Evolutionary conservation across 805 yeast species (phyloP), one percentile per base, ranked within the genome.

Genomic region (Pichia gijzeniarum): DNA sequence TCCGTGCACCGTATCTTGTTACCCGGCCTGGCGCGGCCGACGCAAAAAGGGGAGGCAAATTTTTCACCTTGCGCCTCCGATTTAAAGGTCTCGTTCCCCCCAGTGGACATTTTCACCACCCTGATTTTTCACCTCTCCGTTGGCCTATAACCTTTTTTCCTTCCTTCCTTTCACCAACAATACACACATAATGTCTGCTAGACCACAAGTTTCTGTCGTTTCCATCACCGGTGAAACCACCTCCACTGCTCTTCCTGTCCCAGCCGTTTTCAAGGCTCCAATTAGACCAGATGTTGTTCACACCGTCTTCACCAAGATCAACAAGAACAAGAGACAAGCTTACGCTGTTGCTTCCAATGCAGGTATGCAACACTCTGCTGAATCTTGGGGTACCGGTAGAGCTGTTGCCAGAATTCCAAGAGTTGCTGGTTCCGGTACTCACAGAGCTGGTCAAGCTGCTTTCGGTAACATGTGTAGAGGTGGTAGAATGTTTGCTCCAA

Each of bases 401-500:
- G 99, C 99, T 77, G 96, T 93, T 70, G 98, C 99, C 79, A 91
- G 99, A 83, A 91, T 93, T 74, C 99, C 99, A 81, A 90, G 99
- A 84, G 98, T 93, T 72, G 96, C 96, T 78, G 99, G 99, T 80
- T 90, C 95, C 73, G 99, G 99, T 86, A 93, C 99, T 73, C 96
- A 89, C 95, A 90, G 99, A 79, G 80, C 98, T 60, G 99, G 99
- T 75, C 99, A 93, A 79, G 99, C 89, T 75, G 99, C 99, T 72
- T 93, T 93, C 83, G 99, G 99, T 85, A 93, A 93, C 93, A 93
- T 93, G 99, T 93, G 99, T 83, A 91, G 99, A 78, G 97, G 97
- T 75, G 99, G 99, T 81, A 95, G 99, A 79, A 93, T 93, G 98
- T 93, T 93, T 71, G 97, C 99, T 76, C 99, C 99, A 74, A 93